phyloP scores from a whole-genome alignment of 345 rosid species.

The Alliaria petiolata region DNA sequence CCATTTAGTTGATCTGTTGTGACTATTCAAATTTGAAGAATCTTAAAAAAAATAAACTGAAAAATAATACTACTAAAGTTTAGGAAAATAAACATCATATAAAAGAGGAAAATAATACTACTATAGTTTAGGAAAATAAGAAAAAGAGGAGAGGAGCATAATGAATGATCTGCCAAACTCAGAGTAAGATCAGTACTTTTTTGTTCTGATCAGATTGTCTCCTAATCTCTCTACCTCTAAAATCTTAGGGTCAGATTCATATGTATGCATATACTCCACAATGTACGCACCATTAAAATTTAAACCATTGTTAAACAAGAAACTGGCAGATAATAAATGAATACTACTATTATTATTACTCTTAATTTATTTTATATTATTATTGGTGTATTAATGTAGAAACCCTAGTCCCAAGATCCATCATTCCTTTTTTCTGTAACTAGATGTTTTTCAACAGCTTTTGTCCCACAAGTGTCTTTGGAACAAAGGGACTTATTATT shows the following conservation, averaged over 20 bases:
- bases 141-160: neutral
- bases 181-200: slow-evolving; percentile 1
- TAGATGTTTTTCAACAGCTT: slow-evolving; percentile 35
- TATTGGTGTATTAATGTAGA: slow-evolving; percentile 19
- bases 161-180: slow-evolving; percentile 29
- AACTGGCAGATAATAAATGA: slow-evolving; percentile 34
- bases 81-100: neutral
- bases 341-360: neutral
- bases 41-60: neutral
- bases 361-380: neutral
- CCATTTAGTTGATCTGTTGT: neutral
- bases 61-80: neutral
- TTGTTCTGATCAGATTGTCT: slow-evolving; percentile 31
- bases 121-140: too few relatives aligned
- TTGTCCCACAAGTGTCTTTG: slow-evolving; percentile 26
- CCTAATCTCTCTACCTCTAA: slow-evolving; percentile 26
- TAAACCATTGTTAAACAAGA: slow-evolving; percentile 27
- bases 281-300: neutral
- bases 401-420: slow-evolving; percentile 36
- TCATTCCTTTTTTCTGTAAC: slow-evolving; percentile 28
- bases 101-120: neutral
- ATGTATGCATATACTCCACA: neutral
- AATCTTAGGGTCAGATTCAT: slow-evolving; percentile 27
- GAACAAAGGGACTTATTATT: neutral
- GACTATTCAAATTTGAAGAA: neutral